Percentiles rank a stretch among this genome's conserved stretches.
Conservation (phyloP, 225 moss, liverwort and hornwort species). For the Straminergon stramineum region DNA sequence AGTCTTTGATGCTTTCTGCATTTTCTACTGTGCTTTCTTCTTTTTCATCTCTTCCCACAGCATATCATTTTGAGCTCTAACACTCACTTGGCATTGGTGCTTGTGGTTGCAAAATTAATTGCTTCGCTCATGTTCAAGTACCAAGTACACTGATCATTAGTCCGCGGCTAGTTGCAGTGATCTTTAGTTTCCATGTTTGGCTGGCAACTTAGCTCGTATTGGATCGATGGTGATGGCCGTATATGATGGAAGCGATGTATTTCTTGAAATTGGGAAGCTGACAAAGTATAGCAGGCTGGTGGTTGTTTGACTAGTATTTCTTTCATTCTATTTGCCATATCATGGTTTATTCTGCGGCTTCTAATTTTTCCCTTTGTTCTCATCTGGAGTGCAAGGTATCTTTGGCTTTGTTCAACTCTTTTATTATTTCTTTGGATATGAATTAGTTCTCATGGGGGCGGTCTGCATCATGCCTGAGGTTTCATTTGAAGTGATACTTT, state of each 20-base stretch:
- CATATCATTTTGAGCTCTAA: neutral
- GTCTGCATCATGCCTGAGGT: neutral
- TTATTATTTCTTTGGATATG: neutral
- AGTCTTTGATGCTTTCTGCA: neutral
- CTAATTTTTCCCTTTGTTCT: constrained; percentile 38
- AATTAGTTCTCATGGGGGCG: neutral
- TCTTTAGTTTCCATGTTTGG: neutral
- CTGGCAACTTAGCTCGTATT: constrained; percentile 23
- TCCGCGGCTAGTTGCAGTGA: neutral
- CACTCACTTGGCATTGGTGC: neutral
- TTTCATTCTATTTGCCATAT: constrained; percentile 40
- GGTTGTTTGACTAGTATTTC: constrained; percentile 35
- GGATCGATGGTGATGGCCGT: constrained; percentile 51
- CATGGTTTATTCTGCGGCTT: constrained; percentile 48
- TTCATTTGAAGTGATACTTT: neutral
- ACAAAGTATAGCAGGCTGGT: constrained; percentile 54
- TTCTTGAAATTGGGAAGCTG: constrained; percentile 51
- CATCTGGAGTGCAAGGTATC: constrained; percentile 34
- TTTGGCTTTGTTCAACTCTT: neutral
- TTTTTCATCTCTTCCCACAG: neutral
- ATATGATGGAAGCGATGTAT: constrained; percentile 55
- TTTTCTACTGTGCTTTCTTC: neutral
- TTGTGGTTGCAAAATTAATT: neutral
- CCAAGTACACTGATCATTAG: neutral
- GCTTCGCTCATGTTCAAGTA: neutral